These are phyloP conservation scores for Zychaea mexicana DNA, from an alignment of 371 early-diverging fungal genomes.

Conservation along the genomic window DNA sequence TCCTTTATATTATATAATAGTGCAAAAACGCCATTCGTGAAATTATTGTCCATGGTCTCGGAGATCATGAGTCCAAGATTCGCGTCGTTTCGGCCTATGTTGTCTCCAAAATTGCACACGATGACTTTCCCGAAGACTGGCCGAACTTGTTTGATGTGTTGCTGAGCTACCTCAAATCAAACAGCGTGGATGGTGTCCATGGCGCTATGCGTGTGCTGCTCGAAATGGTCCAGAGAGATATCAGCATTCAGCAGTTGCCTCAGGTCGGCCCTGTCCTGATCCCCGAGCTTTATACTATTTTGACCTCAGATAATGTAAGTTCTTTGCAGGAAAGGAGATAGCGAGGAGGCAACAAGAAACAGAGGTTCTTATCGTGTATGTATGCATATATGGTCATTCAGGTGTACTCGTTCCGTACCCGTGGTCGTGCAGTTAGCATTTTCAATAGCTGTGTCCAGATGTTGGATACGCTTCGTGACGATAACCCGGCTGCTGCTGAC, in stretches of 20 bases:
- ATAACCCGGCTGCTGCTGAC: conserved; percentile 70
- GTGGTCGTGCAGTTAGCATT: conserved; percentile 79
- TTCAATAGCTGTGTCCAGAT: conserved; percentile 85
- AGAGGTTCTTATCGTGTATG: background rate
- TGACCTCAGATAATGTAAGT: conserved; percentile 56
- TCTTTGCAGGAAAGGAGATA: background rate
- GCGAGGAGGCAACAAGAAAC: background rate
- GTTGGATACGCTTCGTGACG: conserved; percentile 75
- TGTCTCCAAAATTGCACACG: conserved; percentile 86
- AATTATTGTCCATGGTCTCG: conserved; percentile 56
- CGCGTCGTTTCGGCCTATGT: conserved; percentile 78
- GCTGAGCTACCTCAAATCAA: conserved; percentile 68
- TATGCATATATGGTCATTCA: too few relatives aligned
- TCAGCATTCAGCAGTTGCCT: conserved; percentile 86
- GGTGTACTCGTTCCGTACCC: conserved; percentile 68
- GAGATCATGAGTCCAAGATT: conserved; percentile 60
- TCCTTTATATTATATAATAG: conserved; percentile 17
- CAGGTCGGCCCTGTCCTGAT: conserved; percentile 77
- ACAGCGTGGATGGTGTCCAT: conserved; percentile 74
- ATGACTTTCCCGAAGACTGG: conserved; percentile 96
- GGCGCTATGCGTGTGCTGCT: conserved; percentile 87
- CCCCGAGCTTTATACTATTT: conserved; percentile 81
- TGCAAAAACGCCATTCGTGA: conserved; percentile 55
- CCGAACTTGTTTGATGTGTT: conserved; percentile 85
- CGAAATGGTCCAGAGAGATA: conserved; percentile 84